A percentile compares a stretch with the other conserved stretches of the same genome.
Conservation (phyloP, 2,329 filamentous ascomycete species). For the Colletotrichum nymphaeae region DNA sequence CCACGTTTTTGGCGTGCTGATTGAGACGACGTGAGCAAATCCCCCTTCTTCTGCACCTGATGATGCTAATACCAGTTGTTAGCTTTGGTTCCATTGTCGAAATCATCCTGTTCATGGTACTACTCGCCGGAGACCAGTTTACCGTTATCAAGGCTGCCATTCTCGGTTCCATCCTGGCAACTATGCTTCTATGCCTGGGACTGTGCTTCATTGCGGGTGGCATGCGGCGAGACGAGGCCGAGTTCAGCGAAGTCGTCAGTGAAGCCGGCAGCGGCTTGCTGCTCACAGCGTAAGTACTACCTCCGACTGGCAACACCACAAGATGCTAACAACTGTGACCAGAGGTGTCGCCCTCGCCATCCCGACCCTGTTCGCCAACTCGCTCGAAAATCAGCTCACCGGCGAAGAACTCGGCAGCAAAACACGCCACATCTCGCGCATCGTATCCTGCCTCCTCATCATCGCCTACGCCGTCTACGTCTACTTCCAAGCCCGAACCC, state of each 20-base stretch:
- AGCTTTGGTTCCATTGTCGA: slow-evolving; percentile 81
- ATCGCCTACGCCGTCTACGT: slow-evolving; percentile 75
- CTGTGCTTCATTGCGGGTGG: slow-evolving; percentile 85
- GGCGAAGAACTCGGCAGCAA: slow-evolving; percentile 57
- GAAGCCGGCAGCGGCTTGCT: slow-evolving; percentile 84
- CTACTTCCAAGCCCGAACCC: slow-evolving; percentile 80
- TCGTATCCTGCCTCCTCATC: slow-evolving; percentile 77
- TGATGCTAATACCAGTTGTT: background rate
- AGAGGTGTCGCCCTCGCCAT: slow-evolving; percentile 53
- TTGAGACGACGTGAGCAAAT: slow-evolving; percentile 63
- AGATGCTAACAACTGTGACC: background rate
- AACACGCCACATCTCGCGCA: slow-evolving; percentile 75
- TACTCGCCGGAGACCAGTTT: slow-evolving; percentile 68
- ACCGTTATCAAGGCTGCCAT: slow-evolving; percentile 87
- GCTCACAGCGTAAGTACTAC: slow-evolving; percentile 76
- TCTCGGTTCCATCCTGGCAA: slow-evolving; percentile 84
- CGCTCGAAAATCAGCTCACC: slow-evolving; percentile 40
- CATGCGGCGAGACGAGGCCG: slow-evolving; percentile 73
- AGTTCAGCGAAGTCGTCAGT: slow-evolving; percentile 79
- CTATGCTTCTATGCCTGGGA: slow-evolving; percentile 83
- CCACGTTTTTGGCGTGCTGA: slow-evolving; percentile 74
- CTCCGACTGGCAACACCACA: background rate
- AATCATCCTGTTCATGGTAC: slow-evolving; percentile 83
- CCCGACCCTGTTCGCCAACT: slow-evolving; percentile 67
- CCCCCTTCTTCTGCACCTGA: too few species aligned